Percentiles rank a stretch among this genome's conserved stretches.
Evolutionary conservation across 192 early-diverging fungal genomes (phyloP).

Genomic region (Mortierella antarctica): DNA sequence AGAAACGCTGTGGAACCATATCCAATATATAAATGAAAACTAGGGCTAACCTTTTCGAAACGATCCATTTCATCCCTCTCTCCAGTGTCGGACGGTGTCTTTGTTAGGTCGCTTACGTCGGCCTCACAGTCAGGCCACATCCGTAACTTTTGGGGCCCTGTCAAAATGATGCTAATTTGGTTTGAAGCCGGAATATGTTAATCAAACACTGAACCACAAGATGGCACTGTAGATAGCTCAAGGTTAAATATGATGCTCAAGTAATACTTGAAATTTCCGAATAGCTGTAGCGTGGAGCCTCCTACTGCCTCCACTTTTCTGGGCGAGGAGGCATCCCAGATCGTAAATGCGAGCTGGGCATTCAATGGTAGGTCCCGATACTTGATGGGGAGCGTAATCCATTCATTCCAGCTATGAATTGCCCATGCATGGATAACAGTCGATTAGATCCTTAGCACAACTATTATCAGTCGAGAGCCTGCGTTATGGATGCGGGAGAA

Average conservation of each 20-base stretch:
- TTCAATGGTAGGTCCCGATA: conserved; percentile 85
- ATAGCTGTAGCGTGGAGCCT: conserved; percentile 81
- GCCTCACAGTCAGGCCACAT: conserved; percentile 77
- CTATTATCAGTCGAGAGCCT: neutral
- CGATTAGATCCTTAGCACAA: neutral
- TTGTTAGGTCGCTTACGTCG: conserved; percentile 66
- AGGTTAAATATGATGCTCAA: neutral
- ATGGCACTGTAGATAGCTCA: neutral
- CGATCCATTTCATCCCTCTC: conserved; percentile 81
- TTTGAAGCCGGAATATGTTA: too few relatives aligned
- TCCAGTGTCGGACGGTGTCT: conserved; percentile 65
- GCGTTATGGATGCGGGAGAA: conserved; percentile 14
- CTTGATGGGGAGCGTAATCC: conserved; percentile 89
- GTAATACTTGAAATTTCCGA: conserved; percentile 80
- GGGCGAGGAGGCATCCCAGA: conserved; percentile 86
- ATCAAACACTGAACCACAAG: neutral
- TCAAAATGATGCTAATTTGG: conserved; percentile 75
- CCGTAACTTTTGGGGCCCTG: conserved; percentile 83
- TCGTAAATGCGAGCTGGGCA: conserved; percentile 75
- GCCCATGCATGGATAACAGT: conserved; percentile 12
- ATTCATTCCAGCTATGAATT: conserved; percentile 87
- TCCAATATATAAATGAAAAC: neutral
- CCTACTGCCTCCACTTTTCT: conserved; percentile 80
- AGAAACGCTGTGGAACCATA: neutral
- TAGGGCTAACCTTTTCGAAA: conserved; percentile 75